Evolutionary conservation across 345 rosid species (phyloP), one percentile per base, ranked within the genome.

Genomic region (Pugionium cornutum): DNA sequence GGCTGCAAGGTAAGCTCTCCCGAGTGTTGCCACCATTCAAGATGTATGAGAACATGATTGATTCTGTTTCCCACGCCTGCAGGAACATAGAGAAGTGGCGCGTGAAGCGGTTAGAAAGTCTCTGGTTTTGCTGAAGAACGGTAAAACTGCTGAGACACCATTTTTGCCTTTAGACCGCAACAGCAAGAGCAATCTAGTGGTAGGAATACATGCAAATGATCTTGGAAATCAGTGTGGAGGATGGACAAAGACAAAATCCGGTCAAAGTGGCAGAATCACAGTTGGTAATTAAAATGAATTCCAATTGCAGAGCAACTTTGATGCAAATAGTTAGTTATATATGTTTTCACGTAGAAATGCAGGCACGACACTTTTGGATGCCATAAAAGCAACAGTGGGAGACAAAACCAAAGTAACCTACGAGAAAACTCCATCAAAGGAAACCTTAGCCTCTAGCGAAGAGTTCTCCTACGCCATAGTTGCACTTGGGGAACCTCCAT

Each of bases 171-270:
- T 91, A 31, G 80, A 85, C 47, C 78, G 73, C 69, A 81, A 56
- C 32, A 89, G 82, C 5, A 47, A 71, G 73, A 91, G 73, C 53
- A 77, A 88, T 66, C 89, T 91, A 50, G 85, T 88, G 28, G 72
- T 78, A 34, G 91, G 98, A 72, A 68, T 75, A 11, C 98, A 88
- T 53, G 91, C 94, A 40, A 77, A 88, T 25, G 51, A 91, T 82
- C 81, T 89, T 37, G 95, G 98, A 30, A 81, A 72, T 61, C 95
- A 89, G 64, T 89, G 95, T 47, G 98, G 98, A 54, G 98, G 96
- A 54, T 89, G 98, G 96, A 85, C 96, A 29, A 79, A 48, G 55
- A 66, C 64, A 50, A 81, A 85, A 84, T 64, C 67, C 33, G 98
- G 98, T 56, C 3, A 27, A 65, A 83, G 86, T 10, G 95, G 98